These are phyloP conservation scores for Hericium coralloides DNA, from an alignment of 768 basidiomycete genomes.

Conservation along the genomic window DNA sequence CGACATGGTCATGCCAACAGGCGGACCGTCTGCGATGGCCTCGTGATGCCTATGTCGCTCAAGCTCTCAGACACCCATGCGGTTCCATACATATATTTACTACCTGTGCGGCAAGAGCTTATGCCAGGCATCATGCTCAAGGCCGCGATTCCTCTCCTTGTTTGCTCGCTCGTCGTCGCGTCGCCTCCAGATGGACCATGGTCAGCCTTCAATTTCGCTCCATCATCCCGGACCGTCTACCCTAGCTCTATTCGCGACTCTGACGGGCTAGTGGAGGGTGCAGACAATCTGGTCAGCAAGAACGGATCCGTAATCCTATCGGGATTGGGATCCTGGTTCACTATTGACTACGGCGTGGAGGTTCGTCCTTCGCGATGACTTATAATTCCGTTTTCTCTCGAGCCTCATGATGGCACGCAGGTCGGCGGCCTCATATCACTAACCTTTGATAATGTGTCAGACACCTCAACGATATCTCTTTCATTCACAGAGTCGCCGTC, in stretches of 20 bases:
- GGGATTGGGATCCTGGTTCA: not conserved
- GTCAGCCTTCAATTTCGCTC: not conserved
- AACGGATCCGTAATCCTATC: not conserved
- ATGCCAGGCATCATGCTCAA: too few species aligned
- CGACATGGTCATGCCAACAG: too few species aligned
- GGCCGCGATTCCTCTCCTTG: not conserved
- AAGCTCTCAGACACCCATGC: too few species aligned
- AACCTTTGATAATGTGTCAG: slow-evolving; percentile 27
- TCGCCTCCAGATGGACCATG: not conserved
- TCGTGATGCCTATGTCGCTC: too few species aligned
- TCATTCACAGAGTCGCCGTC: slow-evolving; percentile 50
- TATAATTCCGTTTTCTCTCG: not conserved
- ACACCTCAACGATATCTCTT: slow-evolving; percentile 33
- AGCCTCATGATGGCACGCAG: slow-evolving; percentile 19
- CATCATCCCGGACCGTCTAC: not conserved
- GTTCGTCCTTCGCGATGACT: not conserved
- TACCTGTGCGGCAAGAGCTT: too few species aligned
- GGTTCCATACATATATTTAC: too few species aligned
- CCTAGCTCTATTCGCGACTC: not conserved
- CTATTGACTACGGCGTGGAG: not conserved
- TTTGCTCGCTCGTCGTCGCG: not conserved
- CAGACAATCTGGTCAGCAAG: not conserved
- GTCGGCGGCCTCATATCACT: slow-evolving; percentile 46
- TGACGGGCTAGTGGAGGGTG: not conserved
- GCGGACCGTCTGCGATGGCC: too few species aligned